Percentiles rank a stretch among this genome's conserved stretches.
Conservation (phyloP, 2,329 filamentous ascomycete species). For the Blastomyces emzantsi region DNA sequence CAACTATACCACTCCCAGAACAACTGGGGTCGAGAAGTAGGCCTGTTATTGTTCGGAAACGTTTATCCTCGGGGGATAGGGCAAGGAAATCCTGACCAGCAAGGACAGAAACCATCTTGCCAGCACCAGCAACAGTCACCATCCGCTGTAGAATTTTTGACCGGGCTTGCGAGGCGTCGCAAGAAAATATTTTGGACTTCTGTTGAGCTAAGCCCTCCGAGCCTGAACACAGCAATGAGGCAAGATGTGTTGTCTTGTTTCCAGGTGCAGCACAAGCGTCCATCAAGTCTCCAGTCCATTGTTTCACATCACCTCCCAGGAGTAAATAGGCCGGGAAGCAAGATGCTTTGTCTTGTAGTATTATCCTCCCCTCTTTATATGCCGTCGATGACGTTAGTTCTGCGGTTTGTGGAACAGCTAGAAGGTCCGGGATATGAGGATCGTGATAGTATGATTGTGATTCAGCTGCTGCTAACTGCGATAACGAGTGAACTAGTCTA, state of each 20-base stretch:
- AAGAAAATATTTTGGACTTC: conserved; percentile 44
- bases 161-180: conserved; percentile 41
- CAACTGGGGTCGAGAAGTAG: conserved; percentile 89
- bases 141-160: conserved; percentile 74
- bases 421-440: conserved; percentile 67
- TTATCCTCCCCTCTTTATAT: conserved; percentile 68
- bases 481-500: conserved; percentile 46
- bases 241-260: conserved; percentile 94
- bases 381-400: conserved; percentile 65
- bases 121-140: conserved; percentile 67
- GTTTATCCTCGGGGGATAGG: conserved; percentile 54
- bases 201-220: conserved; percentile 16
- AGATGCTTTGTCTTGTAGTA: conserved; percentile 92
- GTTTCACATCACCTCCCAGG: conserved; percentile 45
- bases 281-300: conserved; percentile 58
- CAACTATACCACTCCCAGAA: conserved; percentile 89
- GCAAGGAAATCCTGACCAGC: conserved; percentile 74
- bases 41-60: conserved; percentile 63
- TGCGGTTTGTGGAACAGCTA: conserved; percentile 63
- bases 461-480: conserved; percentile 44
- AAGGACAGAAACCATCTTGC: conserved; percentile 56
- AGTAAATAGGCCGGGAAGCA: conserved; percentile 92
- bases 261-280: conserved; percentile 92
- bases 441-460: conserved; percentile 60
- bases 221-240: conserved; percentile 52